Conservation (phyloP, 2,329 filamentous ascomycete genomes). For the Exophiala viscosa region DNA sequence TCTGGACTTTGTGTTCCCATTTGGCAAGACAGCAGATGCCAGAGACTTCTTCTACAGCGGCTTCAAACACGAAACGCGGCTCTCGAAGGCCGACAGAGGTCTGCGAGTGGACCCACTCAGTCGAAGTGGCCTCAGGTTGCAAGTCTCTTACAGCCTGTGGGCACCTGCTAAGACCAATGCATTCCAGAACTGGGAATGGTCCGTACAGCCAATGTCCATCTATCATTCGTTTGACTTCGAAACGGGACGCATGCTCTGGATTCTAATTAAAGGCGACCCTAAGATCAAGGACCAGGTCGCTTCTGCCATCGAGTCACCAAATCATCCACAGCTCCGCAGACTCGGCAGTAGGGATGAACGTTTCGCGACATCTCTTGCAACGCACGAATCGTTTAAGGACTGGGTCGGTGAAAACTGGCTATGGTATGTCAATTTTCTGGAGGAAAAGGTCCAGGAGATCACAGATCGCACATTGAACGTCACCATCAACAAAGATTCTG, state of each 20-base stretch:
- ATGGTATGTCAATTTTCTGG: slow-evolving; percentile 34
- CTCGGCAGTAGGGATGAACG: slow-evolving; percentile 33
- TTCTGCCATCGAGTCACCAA: slow-evolving; percentile 30
- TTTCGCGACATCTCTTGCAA: slow-evolving; percentile 36
- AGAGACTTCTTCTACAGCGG: slow-evolving; percentile 41
- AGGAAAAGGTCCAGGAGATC: slow-evolving; percentile 7
- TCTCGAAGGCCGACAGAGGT: slow-evolving; percentile 16
- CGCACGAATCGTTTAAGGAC: slow-evolving; percentile 38
- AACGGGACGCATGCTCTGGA: slow-evolving; percentile 39
- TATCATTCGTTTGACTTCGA: slow-evolving; percentile 42
- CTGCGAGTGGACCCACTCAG: slow-evolving; percentile 30
- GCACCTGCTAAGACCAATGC: slow-evolving; percentile 4
- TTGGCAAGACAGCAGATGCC: not conserved
- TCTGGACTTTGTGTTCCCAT: not conserved
- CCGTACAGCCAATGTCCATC: slow-evolving; percentile 29
- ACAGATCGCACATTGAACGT: slow-evolving; percentile 33
- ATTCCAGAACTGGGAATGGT: slow-evolving; percentile 26
- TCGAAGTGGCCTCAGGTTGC: slow-evolving; percentile 36
- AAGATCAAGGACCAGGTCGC: slow-evolving; percentile 32
- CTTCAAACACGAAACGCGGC: slow-evolving; percentile 31
- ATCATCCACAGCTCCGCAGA: slow-evolving; percentile 15
- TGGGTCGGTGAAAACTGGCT: slow-evolving; percentile 45
- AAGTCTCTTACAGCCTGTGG: slow-evolving; percentile 41
- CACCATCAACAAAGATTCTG: too few species aligned
- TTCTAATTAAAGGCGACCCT: slow-evolving; percentile 37